These are phyloP conservation scores for Pestalotiopsis sp. DNA, from an alignment of 2,329 filamentous ascomycete genomes.

Conservation along the genomic window DNA sequence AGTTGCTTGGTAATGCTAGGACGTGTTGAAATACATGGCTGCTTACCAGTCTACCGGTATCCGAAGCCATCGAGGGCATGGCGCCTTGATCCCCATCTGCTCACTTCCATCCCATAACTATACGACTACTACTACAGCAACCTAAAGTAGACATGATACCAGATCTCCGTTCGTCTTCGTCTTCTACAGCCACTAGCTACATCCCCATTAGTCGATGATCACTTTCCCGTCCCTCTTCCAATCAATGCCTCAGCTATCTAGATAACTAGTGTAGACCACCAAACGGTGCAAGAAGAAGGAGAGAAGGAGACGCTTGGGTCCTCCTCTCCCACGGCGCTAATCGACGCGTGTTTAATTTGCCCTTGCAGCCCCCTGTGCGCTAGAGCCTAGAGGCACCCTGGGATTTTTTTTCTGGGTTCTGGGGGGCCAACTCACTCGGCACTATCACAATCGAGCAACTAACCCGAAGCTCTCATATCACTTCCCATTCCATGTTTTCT, in stretches of 20 bases:
- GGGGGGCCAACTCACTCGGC: conserved; percentile 18
- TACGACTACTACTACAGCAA: neutral
- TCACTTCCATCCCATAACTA: neutral
- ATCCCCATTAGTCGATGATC: conserved; percentile 4
- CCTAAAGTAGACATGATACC: neutral
- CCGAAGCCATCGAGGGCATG: neutral
- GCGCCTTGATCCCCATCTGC: neutral
- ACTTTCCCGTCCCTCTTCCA: conserved; percentile 3
- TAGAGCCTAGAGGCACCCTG: conserved; percentile 16
- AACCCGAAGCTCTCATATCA: conserved; percentile 14
- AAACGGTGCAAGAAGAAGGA: conserved; percentile 8
- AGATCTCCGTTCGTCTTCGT: neutral
- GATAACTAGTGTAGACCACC: conserved; percentile 3
- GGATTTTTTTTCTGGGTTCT: conserved; percentile 5
- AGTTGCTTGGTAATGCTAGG: neutral
- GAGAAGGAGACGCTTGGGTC: conserved; percentile 12
- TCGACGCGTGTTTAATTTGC: conserved; percentile 42
- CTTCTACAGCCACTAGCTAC: neutral
- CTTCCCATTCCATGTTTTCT: neutral
- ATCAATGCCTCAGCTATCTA: neutral
- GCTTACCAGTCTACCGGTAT: neutral
- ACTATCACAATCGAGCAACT: conserved; percentile 36
- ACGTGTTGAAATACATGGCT: neutral
- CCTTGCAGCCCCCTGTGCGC: conserved; percentile 20
- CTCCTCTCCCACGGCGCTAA: conserved; percentile 17